Conservation (phyloP, 345 rosid genomes). For the Acer campestre region DNA sequence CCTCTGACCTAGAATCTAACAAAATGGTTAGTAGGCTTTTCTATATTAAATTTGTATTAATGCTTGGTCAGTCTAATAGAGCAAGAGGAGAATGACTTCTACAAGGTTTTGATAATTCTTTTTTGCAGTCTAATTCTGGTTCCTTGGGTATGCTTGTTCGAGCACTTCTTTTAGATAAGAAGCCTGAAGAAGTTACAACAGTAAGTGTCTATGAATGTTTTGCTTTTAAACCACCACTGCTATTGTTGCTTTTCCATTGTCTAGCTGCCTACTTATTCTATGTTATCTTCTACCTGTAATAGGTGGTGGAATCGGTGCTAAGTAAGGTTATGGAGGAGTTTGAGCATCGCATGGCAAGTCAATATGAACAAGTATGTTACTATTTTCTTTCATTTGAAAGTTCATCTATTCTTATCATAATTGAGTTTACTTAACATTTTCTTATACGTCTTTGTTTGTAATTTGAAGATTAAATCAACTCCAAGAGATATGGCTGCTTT, state of each 20-base stretch:
- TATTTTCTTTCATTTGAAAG: constrained; percentile 14
- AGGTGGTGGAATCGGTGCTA: constrained; percentile 93
- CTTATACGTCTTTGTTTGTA: constrained; percentile 14
- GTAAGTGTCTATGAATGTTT: constrained; percentile 44
- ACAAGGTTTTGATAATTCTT: neutral
- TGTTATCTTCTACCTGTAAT: constrained; percentile 29
- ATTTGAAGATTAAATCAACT: constrained; percentile 47
- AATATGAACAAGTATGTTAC: constrained; percentile 58
- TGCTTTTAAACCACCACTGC: neutral
- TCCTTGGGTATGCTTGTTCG: constrained; percentile 77
- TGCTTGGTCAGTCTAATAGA: constrained; percentile 12
- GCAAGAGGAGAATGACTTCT: constrained; percentile 10
- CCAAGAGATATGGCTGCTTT: constrained; percentile 45
- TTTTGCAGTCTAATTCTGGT: constrained; percentile 49
- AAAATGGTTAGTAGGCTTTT: constrained; percentile 63
- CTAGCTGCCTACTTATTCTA: constrained; percentile 23
- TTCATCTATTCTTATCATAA: constrained; percentile 8
- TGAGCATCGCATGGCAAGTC: constrained; percentile 77
- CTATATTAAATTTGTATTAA: constrained; percentile 13
- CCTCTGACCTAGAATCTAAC: constrained; percentile 44
- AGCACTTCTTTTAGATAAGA: constrained; percentile 71
- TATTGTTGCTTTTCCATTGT: constrained; percentile 5
- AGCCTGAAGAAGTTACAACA: constrained; percentile 76
- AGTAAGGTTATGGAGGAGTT: constrained; percentile 85
- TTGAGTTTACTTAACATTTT: constrained; percentile 1